Percentiles rank a stretch among this genome's conserved stretches.
Conservation (phyloP, 257 asterid genomes). For the Capsicum chinense region DNA sequence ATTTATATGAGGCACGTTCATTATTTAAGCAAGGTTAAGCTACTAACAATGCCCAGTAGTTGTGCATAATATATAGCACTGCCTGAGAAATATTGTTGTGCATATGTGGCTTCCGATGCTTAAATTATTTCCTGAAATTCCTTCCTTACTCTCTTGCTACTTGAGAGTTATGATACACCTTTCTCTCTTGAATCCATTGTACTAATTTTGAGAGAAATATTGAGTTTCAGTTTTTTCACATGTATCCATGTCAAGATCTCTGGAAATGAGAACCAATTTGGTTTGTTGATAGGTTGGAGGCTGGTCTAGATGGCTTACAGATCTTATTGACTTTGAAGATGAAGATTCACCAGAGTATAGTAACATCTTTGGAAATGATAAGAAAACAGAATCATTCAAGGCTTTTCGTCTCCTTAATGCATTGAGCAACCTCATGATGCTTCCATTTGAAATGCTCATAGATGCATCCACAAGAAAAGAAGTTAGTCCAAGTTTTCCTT, state of each 20-base stretch:
- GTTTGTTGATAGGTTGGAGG: constrained; percentile 61
- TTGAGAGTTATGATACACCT: not conserved
- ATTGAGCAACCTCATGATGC: constrained; percentile 90
- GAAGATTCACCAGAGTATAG: constrained; percentile 48
- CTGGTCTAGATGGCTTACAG: constrained; percentile 92
- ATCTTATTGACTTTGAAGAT: constrained; percentile 76
- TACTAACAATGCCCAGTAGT: not conserved
- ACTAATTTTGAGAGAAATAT: not conserved
- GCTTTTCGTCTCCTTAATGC: constrained; percentile 79
- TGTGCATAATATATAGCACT: not conserved
- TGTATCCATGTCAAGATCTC: not conserved
- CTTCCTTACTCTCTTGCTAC: not conserved
- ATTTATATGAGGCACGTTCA: not conserved
- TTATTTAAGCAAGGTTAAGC: not conserved
- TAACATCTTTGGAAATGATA: constrained; percentile 34
- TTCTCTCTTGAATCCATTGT: not conserved
- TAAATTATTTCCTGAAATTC: not conserved
- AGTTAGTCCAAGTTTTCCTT: constrained; percentile 44
- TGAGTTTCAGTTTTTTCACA: not conserved
- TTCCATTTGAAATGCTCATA: constrained; percentile 77
- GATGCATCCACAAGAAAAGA: constrained; percentile 76
- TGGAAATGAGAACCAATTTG: not conserved
- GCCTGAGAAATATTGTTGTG: not conserved
- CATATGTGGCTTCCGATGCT: not conserved
- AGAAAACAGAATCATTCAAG: constrained; percentile 57